Evolutionary conservation across 148 eudicot species (phyloP).

Genomic region (Nyssa sinensis): DNA sequence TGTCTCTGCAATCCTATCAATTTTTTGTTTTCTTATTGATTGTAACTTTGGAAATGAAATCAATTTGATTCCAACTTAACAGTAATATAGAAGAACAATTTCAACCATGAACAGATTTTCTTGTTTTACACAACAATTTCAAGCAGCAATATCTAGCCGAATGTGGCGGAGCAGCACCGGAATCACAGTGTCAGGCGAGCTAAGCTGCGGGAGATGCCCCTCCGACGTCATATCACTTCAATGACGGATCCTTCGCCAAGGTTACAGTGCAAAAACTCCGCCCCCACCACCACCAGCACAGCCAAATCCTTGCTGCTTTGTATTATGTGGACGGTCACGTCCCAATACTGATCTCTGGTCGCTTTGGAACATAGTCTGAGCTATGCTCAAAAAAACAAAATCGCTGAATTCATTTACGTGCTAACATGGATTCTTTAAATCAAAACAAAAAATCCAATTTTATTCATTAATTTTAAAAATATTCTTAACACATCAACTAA

Average conservation of each 20-base stretch:
- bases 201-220: conserved; percentile 14
- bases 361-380: conserved; percentile 46
- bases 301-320: conserved; percentile 41
- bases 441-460: no score
- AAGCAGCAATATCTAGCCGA: not conserved
- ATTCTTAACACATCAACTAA: no score
- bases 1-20: no score
- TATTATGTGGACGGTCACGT: conserved; percentile 49
- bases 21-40: no score
- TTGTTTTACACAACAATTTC: no score
- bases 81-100: no score
- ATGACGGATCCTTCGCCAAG: conserved; percentile 1
- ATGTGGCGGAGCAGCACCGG: conserved; percentile 14
- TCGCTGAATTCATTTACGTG: no score
- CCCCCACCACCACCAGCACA: conserved; percentile 6
- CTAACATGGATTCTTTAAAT: no score
- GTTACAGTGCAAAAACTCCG: conserved; percentile 10
- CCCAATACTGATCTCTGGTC: conserved; percentile 41
- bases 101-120: no score
- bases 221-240: conserved; percentile 2
- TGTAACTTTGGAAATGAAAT: no score
- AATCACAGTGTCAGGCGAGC: conserved; percentile 8
- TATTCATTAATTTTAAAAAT: no score
- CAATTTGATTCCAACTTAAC: no score
- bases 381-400: conserved; percentile 33